Evolutionary conservation across 805 yeast species (phyloP).

Genomic region (Zygoascus ofunaensis): DNA sequence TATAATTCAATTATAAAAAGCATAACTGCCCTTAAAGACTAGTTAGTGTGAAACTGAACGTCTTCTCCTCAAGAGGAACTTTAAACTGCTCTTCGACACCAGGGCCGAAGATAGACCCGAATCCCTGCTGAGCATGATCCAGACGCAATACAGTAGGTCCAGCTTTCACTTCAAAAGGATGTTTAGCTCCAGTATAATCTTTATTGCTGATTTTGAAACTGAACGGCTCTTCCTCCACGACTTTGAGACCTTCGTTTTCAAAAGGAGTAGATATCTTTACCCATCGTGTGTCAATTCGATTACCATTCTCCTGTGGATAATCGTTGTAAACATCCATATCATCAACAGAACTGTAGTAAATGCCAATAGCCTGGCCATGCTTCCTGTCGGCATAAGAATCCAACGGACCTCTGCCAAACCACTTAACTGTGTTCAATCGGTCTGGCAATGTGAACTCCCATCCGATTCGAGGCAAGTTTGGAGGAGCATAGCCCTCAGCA

Average conservation of each 20-base stretch:
- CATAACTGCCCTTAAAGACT: background rate
- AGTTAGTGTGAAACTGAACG: background rate
- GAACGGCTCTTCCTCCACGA: constrained; percentile 5
- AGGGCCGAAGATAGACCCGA: constrained; percentile 25
- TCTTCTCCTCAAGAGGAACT: constrained; percentile 2
- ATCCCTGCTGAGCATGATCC: constrained; percentile 22
- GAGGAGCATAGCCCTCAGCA: constrained; percentile 15
- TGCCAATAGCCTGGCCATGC: constrained; percentile 23
- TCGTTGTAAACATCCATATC: constrained; percentile 26
- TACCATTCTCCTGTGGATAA: constrained; percentile 32
- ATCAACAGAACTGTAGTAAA: constrained; percentile 11
- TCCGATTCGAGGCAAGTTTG: constrained; percentile 28
- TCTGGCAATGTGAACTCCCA: constrained; percentile 24
- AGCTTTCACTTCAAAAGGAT: constrained; percentile 17
- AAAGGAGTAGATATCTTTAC: constrained; percentile 7
- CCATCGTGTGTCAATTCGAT: constrained; percentile 28
- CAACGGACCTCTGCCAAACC: constrained; percentile 33
- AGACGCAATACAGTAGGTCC: constrained; percentile 16
- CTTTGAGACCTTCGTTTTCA: constrained; percentile 5
- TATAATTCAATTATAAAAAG: background rate
- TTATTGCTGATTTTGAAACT: constrained; percentile 11
- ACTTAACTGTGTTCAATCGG: constrained; percentile 14
- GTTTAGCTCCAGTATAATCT: constrained; percentile 16
- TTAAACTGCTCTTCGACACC: constrained; percentile 17
- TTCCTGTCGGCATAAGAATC: constrained; percentile 30